Conservation (phyloP, 2,329 filamentous ascomycete species). For the Aspergillus sp. region DNA sequence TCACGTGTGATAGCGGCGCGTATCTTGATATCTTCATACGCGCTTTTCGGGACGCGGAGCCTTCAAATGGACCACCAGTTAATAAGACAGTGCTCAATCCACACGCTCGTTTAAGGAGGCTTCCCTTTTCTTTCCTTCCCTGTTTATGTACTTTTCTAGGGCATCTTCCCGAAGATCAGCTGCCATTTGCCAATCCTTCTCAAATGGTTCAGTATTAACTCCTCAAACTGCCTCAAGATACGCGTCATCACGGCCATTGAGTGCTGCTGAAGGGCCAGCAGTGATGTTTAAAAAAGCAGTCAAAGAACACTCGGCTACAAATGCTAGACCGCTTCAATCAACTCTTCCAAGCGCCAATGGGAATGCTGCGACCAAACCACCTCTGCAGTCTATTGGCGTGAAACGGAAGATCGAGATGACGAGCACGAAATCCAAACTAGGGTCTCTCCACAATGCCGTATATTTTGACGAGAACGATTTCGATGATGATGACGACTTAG, state of each 20-base stretch:
- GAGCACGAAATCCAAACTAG: constrained; percentile 33
- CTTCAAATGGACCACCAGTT: not conserved
- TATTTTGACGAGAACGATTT: constrained; percentile 80
- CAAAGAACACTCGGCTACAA: constrained; percentile 35
- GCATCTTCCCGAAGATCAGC: constrained; percentile 17
- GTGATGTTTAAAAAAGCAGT: constrained; percentile 45
- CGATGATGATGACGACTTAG: constrained; percentile 77
- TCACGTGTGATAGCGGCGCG: constrained; percentile 23
- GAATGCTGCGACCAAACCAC: constrained; percentile 19
- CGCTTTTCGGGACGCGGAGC: constrained; percentile 1
- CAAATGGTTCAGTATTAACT: constrained; percentile 20
- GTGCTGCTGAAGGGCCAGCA: constrained; percentile 14
- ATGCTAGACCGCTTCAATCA: constrained; percentile 34
- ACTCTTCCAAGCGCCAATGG: constrained; percentile 29
- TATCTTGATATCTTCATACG: constrained; percentile 5
- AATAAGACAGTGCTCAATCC: not conserved
- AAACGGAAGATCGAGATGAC: constrained; percentile 42
- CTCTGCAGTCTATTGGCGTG: constrained; percentile 29
- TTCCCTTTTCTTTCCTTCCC: not conserved
- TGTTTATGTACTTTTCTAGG: constrained; percentile 30
- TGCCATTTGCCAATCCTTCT: constrained; percentile 22
- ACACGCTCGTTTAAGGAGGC: not conserved
- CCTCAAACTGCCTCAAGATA: constrained; percentile 22
- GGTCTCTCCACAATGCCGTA: constrained; percentile 50
- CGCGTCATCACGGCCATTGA: constrained; percentile 25